These are phyloP conservation scores for Phlebiopsis flavidoalba DNA, from an alignment of 768 basidiomycete species.

Conservation along the genomic window DNA sequence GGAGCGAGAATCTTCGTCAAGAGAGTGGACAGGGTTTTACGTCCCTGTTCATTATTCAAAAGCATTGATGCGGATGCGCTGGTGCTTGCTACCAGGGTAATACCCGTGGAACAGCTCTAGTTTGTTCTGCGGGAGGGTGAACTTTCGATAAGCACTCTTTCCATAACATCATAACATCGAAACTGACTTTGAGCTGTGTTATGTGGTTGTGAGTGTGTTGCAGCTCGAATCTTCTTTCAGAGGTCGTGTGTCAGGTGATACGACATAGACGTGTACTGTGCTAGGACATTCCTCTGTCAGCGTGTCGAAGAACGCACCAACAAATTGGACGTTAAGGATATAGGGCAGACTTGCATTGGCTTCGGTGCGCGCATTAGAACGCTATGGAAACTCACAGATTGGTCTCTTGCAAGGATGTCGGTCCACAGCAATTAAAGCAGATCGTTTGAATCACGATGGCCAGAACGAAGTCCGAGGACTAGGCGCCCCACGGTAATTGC, in stretches of 20 bases:
- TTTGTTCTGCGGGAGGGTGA: slow-evolving; percentile 35
- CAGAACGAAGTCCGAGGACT: too few relatives aligned
- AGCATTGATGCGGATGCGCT: slow-evolving; percentile 65
- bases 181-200: slow-evolving; percentile 72
- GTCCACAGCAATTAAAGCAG: too few relatives aligned
- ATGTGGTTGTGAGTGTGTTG: slow-evolving; percentile 72
- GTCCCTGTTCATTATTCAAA: slow-evolving; percentile 52
- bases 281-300: slow-evolving; percentile 31
- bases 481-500: too few relatives aligned
- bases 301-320: background rate
- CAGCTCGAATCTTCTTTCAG: slow-evolving; percentile 81
- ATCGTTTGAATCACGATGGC: too few relatives aligned
- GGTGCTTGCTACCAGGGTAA: slow-evolving; percentile 70
- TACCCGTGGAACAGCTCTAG: slow-evolving; percentile 91
- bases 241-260: slow-evolving; percentile 86
- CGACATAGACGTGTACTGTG: slow-evolving; percentile 66
- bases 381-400: background rate
- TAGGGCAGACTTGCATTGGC: slow-evolving; percentile 17
- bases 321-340: background rate
- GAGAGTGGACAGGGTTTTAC: slow-evolving; percentile 40
- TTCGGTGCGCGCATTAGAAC: slow-evolving; percentile 13
- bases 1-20: slow-evolving; percentile 65
- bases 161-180: background rate
- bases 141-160: background rate
- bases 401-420: too few relatives aligned